phyloP scores from a whole-genome alignment of 805 yeast species.

The Wickerhamomyces alni region DNA sequence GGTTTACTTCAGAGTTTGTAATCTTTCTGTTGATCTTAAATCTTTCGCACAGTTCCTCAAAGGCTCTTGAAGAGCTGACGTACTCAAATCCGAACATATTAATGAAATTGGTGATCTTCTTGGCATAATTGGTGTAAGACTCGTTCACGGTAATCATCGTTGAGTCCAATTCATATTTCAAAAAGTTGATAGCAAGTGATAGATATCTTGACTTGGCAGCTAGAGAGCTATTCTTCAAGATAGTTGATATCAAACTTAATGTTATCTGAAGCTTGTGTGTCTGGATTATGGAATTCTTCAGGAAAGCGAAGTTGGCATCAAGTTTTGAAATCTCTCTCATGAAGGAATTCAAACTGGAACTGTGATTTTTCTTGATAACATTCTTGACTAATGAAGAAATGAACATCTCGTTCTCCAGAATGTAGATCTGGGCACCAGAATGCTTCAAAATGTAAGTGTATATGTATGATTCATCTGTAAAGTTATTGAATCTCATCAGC shows the following conservation, averaged over 20 bases:
- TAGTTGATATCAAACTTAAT: slow-evolving; percentile 9
- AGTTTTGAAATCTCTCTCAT: slow-evolving; percentile 13
- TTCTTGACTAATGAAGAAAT: slow-evolving; percentile 11
- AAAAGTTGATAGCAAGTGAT: slow-evolving; percentile 10
- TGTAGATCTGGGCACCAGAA: slow-evolving; percentile 11
- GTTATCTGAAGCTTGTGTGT: slow-evolving; percentile 17
- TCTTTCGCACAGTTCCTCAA: slow-evolving; percentile 7
- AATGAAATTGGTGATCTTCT: slow-evolving; percentile 13
- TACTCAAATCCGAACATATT: slow-evolving; percentile 11
- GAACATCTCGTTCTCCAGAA: slow-evolving; percentile 14
- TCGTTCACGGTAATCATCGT: slow-evolving; percentile 1
- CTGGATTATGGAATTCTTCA: slow-evolving; percentile 12
- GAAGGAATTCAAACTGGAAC: slow-evolving; percentile 12
- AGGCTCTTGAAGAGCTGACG: slow-evolving; percentile 9
- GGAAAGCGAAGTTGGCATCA: slow-evolving; percentile 12
- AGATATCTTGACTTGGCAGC: slow-evolving; percentile 9
- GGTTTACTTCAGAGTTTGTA: slow-evolving; percentile 6
- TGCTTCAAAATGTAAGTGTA: slow-evolving; percentile 15
- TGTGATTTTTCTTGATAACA: slow-evolving; percentile 7
- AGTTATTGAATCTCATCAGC: slow-evolving; percentile 15
- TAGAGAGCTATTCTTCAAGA: slow-evolving; percentile 9
- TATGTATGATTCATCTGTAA: slow-evolving; percentile 18
- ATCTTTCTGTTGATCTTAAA: slow-evolving; percentile 6
- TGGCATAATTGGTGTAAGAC: slow-evolving; percentile 8
- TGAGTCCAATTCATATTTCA: slow-evolving; percentile 12